Percentiles rank a stretch among this genome's conserved stretches.
phyloP scores from a whole-genome alignment of 371 early-diverging fungal species.

The Syncephalastrum monosporum region DNA sequence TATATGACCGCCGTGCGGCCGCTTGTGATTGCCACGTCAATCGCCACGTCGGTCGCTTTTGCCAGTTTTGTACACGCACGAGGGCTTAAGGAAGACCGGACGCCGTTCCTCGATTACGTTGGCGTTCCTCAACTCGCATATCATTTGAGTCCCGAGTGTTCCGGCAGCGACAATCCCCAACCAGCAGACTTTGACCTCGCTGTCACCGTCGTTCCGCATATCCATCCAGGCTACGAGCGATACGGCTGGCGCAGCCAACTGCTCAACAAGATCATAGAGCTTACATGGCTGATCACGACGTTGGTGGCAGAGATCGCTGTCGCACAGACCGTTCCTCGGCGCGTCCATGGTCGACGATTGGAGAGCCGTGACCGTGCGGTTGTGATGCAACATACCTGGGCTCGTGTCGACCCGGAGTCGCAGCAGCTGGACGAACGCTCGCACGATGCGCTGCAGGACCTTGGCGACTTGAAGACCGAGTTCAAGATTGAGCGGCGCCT shows the following conservation, averaged over 20 bases:
- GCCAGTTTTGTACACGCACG: not conserved
- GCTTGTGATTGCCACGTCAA: not conserved
- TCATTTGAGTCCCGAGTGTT: not conserved
- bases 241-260: conserved; percentile 1
- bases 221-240: not conserved
- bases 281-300: not conserved
- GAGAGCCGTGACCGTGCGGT: not conserved
- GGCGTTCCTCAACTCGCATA: not conserved
- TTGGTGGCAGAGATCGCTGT: not conserved
- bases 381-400: not conserved
- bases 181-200: not conserved
- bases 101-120: not conserved
- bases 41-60: not conserved
- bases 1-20: not conserved
- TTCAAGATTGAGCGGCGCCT: not conserved
- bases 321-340: too few relatives aligned
- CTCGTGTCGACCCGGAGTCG: not conserved
- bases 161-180: not conserved
- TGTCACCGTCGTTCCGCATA: not conserved
- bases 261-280: conserved; percentile 4
- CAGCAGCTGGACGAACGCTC: not conserved
- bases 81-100: not conserved
- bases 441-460: not conserved
- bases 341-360: too few relatives aligned
- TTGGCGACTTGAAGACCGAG: not conserved